These are phyloP conservation scores for Pisolithus marmoratus DNA, from an alignment of 768 basidiomycete genomes.

Conservation along the genomic window DNA sequence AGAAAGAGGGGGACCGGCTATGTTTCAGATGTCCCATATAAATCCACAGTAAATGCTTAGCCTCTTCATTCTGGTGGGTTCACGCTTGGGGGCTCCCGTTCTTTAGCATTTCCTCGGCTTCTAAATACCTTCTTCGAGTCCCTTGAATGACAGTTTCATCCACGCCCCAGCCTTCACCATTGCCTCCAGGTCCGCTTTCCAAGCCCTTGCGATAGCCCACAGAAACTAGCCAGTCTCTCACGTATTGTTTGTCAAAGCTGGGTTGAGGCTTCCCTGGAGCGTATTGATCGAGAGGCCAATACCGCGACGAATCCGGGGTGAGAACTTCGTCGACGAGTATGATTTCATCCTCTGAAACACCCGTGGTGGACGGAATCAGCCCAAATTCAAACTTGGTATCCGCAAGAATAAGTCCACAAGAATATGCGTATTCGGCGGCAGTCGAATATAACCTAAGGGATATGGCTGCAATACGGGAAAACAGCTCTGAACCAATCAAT, in stretches of 20 bases:
- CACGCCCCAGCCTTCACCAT: conserved; percentile 74
- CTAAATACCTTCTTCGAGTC: conserved; percentile 73
- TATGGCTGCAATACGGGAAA: conserved; percentile 48
- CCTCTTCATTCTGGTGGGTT: not conserved
- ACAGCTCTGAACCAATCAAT: conserved; percentile 64
- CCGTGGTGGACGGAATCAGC: conserved; percentile 43
- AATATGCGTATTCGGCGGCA: conserved; percentile 68
- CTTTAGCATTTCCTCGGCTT: conserved; percentile 62
- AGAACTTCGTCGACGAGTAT: conserved; percentile 95
- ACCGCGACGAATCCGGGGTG: conserved; percentile 95
- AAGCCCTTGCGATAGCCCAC: conserved; percentile 72
- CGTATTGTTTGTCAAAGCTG: conserved; percentile 96
- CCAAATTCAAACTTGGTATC: conserved; percentile 99
- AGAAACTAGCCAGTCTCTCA: conserved; percentile 81
- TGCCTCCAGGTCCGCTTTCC: conserved; percentile 66
- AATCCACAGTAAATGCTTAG: not conserved
- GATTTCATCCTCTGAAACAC: conserved; percentile 38
- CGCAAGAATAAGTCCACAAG: conserved; percentile 84
- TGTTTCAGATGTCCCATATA: not conserved
- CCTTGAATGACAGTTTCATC: conserved; percentile 69
- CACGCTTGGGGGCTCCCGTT: not conserved
- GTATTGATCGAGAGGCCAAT: conserved; percentile 84
- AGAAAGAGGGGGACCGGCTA: no score
- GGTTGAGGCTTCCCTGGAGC: conserved; percentile 69
- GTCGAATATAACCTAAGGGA: conserved; percentile 65